These are phyloP conservation scores for Fusarium sp. DNA, from an alignment of 2,329 filamentous ascomycete genomes.

Conservation along the genomic window DNA sequence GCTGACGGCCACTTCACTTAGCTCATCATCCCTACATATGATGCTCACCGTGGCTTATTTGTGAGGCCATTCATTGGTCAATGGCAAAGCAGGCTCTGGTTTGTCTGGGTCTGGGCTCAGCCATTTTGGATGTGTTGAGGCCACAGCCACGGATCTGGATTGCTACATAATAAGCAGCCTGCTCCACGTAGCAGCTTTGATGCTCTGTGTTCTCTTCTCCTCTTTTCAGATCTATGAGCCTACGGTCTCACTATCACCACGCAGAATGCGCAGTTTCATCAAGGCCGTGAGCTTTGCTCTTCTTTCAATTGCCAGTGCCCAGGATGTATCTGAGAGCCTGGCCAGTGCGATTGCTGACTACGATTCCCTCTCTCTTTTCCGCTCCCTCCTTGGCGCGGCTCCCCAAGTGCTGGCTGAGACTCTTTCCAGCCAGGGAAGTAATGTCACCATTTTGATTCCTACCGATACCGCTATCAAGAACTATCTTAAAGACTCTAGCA, in stretches of 20 bases:
- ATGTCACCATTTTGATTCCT: slow-evolving; percentile 35
- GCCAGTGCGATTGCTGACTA: slow-evolving; percentile 14
- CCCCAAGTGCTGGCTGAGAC: not conserved
- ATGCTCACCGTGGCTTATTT: not conserved
- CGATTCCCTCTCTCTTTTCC: slow-evolving; percentile 26
- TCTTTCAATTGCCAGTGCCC: not conserved
- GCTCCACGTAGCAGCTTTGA: too few relatives aligned
- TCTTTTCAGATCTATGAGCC: accelerated
- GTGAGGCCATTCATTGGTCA: not conserved
- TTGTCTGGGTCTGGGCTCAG: not conserved
- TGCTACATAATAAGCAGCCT: not conserved
- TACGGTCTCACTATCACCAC: accelerated
- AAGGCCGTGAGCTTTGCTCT: not conserved
- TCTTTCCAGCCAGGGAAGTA: slow-evolving; percentile 1
- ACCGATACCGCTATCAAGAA: slow-evolving; percentile 29
- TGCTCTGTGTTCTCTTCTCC: not conserved
- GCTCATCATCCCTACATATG: not conserved
- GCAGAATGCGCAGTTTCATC: slow-evolving; percentile 1
- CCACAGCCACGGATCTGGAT: not conserved
- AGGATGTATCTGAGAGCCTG: slow-evolving; percentile 17
- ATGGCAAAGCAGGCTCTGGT: not conserved
- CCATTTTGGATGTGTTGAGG: not conserved
- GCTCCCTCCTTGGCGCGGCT: not conserved
- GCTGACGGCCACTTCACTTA: not conserved
- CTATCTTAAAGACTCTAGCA: slow-evolving; percentile 10